Conservation (phyloP, 2,329 filamentous ascomycete genomes). For the Pseudogymnoascus sp. region DNA sequence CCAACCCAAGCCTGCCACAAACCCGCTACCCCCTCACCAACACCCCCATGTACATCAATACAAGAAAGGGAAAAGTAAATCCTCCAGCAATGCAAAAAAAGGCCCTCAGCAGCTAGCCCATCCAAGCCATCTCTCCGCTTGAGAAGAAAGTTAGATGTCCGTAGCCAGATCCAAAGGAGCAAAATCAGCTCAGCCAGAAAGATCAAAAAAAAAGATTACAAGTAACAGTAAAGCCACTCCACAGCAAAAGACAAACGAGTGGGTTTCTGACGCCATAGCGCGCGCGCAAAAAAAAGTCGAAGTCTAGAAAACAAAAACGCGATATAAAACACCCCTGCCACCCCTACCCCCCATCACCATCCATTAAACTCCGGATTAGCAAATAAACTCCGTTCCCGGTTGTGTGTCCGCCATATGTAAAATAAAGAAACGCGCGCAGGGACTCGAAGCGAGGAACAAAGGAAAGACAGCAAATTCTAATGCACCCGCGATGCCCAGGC, state of each 20-base stretch:
- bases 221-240: constrained; percentile 5
- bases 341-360: background rate
- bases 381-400: background rate
- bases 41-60: constrained; percentile 6
- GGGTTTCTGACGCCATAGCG: background rate
- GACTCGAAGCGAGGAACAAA: background rate
- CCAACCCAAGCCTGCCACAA: background rate
- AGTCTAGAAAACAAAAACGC: background rate
- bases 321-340: constrained; percentile 1
- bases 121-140: background rate
- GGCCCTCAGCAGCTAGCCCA: background rate
- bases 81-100: background rate
- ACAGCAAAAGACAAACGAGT: background rate
- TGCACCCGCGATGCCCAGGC: background rate
- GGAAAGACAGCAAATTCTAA: background rate
- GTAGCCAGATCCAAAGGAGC: background rate
- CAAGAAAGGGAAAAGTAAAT: constrained; percentile 2
- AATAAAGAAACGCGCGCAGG: background rate
- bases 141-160: background rate
- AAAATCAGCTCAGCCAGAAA: background rate
- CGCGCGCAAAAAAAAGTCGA: background rate
- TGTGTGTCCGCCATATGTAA: background rate
- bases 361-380: constrained; percentile 5
- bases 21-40: background rate
- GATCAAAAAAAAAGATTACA: constrained; percentile 1